These are phyloP conservation scores for Boletus eberwhitei DNA, from an alignment of 768 basidiomycete species.

Conservation along the genomic window DNA sequence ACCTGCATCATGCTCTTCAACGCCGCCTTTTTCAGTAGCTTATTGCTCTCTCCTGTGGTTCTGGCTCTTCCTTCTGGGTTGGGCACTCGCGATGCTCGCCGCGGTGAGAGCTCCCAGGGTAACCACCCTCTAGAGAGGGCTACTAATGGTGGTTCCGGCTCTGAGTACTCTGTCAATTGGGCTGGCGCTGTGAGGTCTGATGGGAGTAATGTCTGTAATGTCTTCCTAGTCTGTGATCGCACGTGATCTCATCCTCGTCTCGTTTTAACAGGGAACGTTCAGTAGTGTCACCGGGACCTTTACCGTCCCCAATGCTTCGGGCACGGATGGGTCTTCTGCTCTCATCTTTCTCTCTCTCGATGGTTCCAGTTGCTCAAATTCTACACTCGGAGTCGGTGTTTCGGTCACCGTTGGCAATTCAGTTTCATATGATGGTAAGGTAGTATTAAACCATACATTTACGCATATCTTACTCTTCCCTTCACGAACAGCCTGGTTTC, in stretches of 20 bases:
- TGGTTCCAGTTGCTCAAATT: not conserved
- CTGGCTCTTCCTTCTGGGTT: not conserved
- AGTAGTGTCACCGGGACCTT: conserved; percentile 5
- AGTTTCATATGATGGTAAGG: not conserved
- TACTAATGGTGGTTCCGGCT: not conserved
- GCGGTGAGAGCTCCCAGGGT: not conserved
- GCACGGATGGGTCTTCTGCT: not conserved
- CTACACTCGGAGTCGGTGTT: conserved; percentile 2
- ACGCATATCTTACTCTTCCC: not conserved
- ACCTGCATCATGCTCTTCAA: not conserved
- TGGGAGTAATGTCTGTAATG: not conserved
- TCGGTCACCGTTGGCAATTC: not conserved
- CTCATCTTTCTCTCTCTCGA: conserved; percentile 6
- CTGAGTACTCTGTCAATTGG: not conserved
- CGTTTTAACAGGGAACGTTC: conserved; percentile 1
- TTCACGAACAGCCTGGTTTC: conserved; percentile 1
- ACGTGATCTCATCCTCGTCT: not conserved
- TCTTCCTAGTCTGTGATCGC: not conserved
- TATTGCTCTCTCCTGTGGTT: not conserved
- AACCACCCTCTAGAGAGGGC: not conserved
- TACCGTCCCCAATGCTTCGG: not conserved
- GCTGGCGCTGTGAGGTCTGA: conserved; percentile 1
- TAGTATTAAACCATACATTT: too few relatives aligned
- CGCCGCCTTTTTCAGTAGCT: not conserved
- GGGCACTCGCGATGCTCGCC: not conserved